Evolutionary conservation across 2,329 filamentous ascomycete species (phyloP).

Genomic region (Cladosporium velox): DNA sequence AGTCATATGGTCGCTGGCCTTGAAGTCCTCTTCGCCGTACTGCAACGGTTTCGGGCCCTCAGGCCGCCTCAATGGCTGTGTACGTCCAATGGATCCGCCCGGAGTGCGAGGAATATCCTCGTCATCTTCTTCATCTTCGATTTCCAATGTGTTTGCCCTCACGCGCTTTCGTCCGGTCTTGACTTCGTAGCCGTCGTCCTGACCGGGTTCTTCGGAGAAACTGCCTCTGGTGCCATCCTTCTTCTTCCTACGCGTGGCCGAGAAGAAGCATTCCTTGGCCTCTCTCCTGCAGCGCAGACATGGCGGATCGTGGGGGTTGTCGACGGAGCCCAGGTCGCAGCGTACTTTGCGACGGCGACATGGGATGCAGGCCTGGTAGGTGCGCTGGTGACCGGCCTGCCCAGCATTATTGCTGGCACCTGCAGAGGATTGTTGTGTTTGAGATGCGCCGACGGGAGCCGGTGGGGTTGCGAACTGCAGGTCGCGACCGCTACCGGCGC

Average conservation of each 20-base stretch:
- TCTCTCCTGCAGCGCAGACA: conserved; percentile 92
- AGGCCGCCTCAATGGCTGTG: conserved; percentile 67
- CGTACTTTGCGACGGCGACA: conserved; percentile 60
- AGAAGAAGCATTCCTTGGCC: conserved; percentile 97
- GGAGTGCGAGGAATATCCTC: conserved; percentile 64
- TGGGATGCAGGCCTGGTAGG: conserved; percentile 50
- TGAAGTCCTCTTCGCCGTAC: conserved; percentile 55
- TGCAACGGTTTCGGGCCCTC: conserved; percentile 38
- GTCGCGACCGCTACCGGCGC: conserved; percentile 16
- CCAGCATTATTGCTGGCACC: conserved; percentile 1
- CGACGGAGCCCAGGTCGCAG: conserved; percentile 70
- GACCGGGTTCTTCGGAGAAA: conserved; percentile 45
- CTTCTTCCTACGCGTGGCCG: conserved; percentile 85
- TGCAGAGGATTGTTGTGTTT: conserved; percentile 5
- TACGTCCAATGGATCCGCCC: conserved; percentile 65
- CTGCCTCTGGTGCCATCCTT: conserved; percentile 49
- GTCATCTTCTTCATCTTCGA: conserved; percentile 50
- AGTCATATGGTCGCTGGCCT: conserved; percentile 62
- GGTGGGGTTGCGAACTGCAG: conserved; percentile 7
- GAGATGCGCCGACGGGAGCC: conserved; percentile 2
- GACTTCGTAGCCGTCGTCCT: conserved; percentile 62
- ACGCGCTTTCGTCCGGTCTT: conserved; percentile 73
- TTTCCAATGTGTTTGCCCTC: conserved; percentile 40
- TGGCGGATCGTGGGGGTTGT: conserved; percentile 90
- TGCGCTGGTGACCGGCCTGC: conserved; percentile 29